These are phyloP conservation scores for Lachnellula cervina DNA, from an alignment of 2,329 filamentous ascomycete species.

Conservation along the genomic window DNA sequence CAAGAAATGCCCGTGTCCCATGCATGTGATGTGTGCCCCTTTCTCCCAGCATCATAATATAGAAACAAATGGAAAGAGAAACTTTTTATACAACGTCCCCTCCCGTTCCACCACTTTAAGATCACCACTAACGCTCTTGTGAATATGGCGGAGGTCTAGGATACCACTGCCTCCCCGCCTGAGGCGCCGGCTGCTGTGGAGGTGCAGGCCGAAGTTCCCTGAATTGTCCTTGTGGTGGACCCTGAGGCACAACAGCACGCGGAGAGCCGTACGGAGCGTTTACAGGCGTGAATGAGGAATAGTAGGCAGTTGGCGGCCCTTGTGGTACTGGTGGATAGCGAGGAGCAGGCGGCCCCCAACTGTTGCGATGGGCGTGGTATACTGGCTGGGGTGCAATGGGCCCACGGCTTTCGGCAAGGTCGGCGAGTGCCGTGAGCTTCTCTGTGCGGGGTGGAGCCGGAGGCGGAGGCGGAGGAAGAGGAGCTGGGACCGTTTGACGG, in stretches of 20 bases:
- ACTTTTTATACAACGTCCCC: too few species aligned
- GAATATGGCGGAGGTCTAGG: background rate
- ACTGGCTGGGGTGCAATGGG: background rate
- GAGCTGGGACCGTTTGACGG: background rate
- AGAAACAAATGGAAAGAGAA: too few species aligned
- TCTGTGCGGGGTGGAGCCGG: background rate
- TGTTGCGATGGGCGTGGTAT: background rate
- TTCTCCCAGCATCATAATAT: background rate
- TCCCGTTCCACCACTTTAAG: too few species aligned
- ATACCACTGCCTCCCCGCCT: background rate
- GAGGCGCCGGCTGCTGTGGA: conserved; percentile 7
- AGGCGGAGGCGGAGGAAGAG: conserved; percentile 8
- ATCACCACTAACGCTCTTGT: too few species aligned
- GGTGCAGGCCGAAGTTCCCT: conserved; percentile 18
- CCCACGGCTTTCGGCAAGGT: conserved; percentile 4
- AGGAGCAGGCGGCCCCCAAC: conserved; percentile 1
- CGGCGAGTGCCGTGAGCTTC: conserved; percentile 11
- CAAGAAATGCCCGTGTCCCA: background rate
- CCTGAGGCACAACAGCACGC: conserved; percentile 5
- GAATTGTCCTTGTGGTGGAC: conserved; percentile 1
- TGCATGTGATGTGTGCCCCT: background rate
- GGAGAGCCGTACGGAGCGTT: conserved; percentile 7
- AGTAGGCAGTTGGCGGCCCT: background rate
- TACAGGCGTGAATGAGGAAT: background rate
- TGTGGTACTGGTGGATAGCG: conserved; percentile 5